phyloP scores from a whole-genome alignment of 768 basidiomycete genomes.

The Termitomyces eurrhizus region DNA sequence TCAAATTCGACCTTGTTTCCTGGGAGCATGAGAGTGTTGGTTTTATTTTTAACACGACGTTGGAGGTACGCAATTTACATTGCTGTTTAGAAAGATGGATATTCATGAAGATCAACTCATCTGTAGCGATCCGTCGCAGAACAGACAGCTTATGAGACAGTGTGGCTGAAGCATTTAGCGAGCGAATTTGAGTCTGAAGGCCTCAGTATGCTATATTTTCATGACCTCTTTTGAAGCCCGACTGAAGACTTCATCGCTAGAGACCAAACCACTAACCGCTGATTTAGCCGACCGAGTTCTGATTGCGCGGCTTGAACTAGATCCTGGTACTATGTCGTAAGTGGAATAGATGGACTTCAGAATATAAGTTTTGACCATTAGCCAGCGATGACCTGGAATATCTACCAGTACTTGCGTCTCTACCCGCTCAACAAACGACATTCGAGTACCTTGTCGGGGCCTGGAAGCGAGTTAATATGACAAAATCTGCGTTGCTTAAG shows the following conservation, averaged over 20 bases:
- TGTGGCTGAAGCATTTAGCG: slow-evolving; percentile 80
- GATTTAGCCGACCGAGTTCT: slow-evolving; percentile 75
- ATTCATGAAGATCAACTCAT: neutral
- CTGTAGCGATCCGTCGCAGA: slow-evolving; percentile 19
- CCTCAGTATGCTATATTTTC: slow-evolving; percentile 32
- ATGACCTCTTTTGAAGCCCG: neutral
- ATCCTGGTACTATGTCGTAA: slow-evolving; percentile 69
- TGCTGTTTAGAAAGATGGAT: neutral
- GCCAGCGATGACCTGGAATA: slow-evolving; percentile 72
- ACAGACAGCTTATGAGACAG: slow-evolving; percentile 57
- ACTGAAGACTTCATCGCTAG: slow-evolving; percentile 16
- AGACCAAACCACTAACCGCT: slow-evolving; percentile 41
- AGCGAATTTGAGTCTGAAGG: slow-evolving; percentile 65
- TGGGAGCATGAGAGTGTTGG: slow-evolving; percentile 79
- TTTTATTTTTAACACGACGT: slow-evolving; percentile 70
- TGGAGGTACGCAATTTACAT: slow-evolving; percentile 53
- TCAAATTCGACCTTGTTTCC: slow-evolving; percentile 47
- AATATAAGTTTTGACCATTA: neutral
- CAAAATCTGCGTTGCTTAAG: slow-evolving; percentile 51
- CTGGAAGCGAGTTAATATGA: slow-evolving; percentile 82
- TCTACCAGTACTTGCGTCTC: slow-evolving; percentile 65
- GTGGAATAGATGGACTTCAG: slow-evolving; percentile 21
- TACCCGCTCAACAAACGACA: slow-evolving; percentile 73
- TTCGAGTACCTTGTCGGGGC: slow-evolving; percentile 89
- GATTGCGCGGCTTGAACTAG: slow-evolving; percentile 79